A percentile compares a stretch with the other conserved stretches of the same genome.
phyloP scores from a whole-genome alignment of 257 asterid species.

The Salvia miltiorrhiza region DNA sequence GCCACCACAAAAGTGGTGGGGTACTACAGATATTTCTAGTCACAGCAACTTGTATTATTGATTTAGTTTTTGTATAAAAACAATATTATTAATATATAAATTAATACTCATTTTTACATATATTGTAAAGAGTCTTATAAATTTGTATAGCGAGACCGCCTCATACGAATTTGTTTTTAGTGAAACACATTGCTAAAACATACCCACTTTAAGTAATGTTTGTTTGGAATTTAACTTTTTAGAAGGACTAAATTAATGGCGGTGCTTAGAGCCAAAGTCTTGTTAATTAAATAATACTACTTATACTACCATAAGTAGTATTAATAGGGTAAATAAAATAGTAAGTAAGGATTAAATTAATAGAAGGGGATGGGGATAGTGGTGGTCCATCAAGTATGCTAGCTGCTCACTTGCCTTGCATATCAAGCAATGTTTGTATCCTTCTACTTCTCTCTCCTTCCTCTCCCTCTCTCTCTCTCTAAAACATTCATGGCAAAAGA shows the following conservation, averaged over 20 bases:
- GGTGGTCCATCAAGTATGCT: constrained; percentile 79
- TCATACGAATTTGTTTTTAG: not conserved
- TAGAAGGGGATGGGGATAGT: constrained; percentile 29
- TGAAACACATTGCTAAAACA: not conserved
- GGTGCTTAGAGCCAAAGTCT: constrained; percentile 38
- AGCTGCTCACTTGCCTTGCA: constrained; percentile 71
- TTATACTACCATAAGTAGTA: constrained; percentile 7
- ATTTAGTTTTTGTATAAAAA: not conserved
- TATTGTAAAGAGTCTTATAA: too few relatives aligned
- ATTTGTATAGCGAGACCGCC: too few relatives aligned
- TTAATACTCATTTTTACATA: too few relatives aligned
- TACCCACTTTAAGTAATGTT: not conserved
- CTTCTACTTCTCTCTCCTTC: constrained; percentile 16
- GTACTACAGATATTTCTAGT: constrained; percentile 17
- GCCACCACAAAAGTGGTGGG: constrained; percentile 31
- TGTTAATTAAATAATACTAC: constrained; percentile 1
- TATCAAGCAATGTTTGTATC: constrained; percentile 66
- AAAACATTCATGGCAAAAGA: constrained; percentile 55
- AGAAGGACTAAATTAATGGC: constrained; percentile 15
- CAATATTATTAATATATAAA: too few relatives aligned
- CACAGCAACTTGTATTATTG: constrained; percentile 13
- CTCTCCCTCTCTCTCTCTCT: constrained; percentile 36
- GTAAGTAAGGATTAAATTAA: not conserved
- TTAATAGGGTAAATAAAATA: not conserved
- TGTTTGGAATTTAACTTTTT: not conserved